phyloP scores from a whole-genome alignment of 106 monocot genomes.

The Allium sativum region DNA sequence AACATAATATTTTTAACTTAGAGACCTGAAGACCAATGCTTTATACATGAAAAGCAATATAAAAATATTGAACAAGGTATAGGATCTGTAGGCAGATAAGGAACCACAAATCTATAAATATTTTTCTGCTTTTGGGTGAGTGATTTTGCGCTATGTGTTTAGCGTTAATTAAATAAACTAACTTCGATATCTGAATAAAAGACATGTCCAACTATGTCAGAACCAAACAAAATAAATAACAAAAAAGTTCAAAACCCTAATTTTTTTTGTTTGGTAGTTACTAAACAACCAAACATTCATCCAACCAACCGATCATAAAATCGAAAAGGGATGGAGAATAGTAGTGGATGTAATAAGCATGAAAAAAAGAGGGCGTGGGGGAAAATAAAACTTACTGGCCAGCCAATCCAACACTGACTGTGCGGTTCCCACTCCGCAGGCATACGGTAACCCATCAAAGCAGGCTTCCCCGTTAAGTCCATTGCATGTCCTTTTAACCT shows the following conservation, averaged over 20 bases:
- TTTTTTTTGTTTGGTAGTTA: not conserved
- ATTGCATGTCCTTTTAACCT: constrained; percentile 2
- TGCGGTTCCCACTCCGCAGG: constrained; percentile 74
- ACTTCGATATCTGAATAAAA: no score
- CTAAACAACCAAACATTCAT: not conserved
- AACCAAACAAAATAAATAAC: not conserved
- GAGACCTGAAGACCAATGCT: no score
- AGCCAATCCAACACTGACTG: constrained; percentile 60
- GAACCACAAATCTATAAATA: no score
- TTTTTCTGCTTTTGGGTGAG: no score
- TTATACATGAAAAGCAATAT: no score
- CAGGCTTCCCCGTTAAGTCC: constrained; percentile 11
- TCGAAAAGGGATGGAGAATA: not conserved
- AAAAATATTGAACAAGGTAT: no score
- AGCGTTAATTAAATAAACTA: no score
- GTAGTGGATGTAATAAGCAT: not conserved
- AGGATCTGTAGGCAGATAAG: no score
- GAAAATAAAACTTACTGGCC: constrained; percentile 33
- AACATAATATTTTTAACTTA: no score
- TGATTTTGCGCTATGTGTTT: no score
- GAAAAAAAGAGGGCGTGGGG: not conserved
- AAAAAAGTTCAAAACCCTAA: not conserved
- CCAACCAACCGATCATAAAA: not conserved
- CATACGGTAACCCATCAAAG: constrained; percentile 41
- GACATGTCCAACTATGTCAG: not conserved